Evolutionary conservation across 108 stramenopile genomes (phyloP).

Genomic region (Parietichytrium sp.): DNA sequence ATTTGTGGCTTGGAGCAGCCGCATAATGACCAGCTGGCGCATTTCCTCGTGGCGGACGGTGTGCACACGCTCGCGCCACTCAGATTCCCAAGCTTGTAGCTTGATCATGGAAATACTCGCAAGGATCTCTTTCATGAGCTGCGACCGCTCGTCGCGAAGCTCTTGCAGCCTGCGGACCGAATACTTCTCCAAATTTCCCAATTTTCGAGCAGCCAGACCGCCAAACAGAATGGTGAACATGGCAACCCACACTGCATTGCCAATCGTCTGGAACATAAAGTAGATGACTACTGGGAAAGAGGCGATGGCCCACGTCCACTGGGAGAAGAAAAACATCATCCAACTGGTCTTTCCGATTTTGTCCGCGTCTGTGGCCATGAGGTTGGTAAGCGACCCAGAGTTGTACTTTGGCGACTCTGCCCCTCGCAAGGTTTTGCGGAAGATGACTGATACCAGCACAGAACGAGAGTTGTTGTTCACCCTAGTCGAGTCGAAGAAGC

Average conservation of each 20-base stretch:
- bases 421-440: not conserved
- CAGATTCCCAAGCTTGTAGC: not conserved
- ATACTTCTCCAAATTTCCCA: not conserved
- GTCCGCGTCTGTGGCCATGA: constrained; percentile 40
- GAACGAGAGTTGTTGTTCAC: constrained; percentile 27
- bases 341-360: not conserved
- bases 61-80: not conserved
- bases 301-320: constrained; percentile 25
- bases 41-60: not conserved
- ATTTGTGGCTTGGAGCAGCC: not conserved
- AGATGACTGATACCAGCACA: not conserved
- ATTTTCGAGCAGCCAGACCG: not conserved
- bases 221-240: not conserved
- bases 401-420: not conserved
- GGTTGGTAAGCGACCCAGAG: constrained; percentile 26
- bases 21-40: not conserved
- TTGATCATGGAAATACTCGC: not conserved
- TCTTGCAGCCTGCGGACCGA: not conserved
- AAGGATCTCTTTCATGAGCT: constrained; percentile 21
- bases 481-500: constrained; percentile 13
- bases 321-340: constrained; percentile 30
- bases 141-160: not conserved
- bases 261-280: constrained; percentile 6
- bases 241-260: not conserved
- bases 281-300: not conserved